phyloP scores from a whole-genome alignment of 768 basidiomycete genomes.

The Cyathus striatus region DNA sequence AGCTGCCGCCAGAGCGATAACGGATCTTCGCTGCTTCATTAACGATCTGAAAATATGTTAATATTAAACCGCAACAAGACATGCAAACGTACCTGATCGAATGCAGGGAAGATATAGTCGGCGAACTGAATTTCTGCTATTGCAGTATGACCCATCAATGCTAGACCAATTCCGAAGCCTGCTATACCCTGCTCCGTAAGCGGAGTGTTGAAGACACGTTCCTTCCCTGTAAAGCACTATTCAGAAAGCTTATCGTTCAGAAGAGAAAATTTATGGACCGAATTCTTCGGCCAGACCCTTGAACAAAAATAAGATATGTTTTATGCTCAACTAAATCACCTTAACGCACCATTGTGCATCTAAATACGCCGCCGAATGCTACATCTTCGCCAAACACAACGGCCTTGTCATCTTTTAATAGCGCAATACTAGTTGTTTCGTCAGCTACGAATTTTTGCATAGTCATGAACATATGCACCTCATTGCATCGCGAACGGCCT shows the following conservation, averaged over 20 bases:
- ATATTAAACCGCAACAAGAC: background rate
- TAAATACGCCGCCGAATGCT: conserved; percentile 91
- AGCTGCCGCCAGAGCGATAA: conserved; percentile 84
- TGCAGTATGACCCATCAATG: conserved; percentile 90
- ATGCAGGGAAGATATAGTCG: conserved; percentile 91
- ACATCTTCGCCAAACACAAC: conserved; percentile 92
- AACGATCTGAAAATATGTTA: conserved; percentile 54
- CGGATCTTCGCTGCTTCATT: conserved; percentile 94
- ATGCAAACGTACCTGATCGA: conserved; percentile 76
- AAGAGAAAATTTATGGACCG: conserved; percentile 39
- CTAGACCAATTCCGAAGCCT: conserved; percentile 89
- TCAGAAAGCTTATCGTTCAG: conserved; percentile 5
- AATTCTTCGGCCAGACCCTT: conserved; percentile 92
- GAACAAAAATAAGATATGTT: conserved; percentile 3
- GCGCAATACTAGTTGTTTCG: conserved; percentile 52
- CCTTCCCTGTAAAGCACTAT: conserved; percentile 48
- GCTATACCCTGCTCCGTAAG: conserved; percentile 92
- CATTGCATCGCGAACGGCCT: conserved; percentile 88
- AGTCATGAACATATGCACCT: conserved; percentile 37
- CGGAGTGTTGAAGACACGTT: conserved; percentile 95
- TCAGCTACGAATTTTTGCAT: background rate
- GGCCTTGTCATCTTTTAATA: conserved; percentile 81
- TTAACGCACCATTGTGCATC: conserved; percentile 78
- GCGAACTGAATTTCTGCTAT: conserved; percentile 93
- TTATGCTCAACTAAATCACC: background rate